These are phyloP conservation scores for Aegilops umbellulata DNA, from an alignment of 176 grass and related monocot genomes.

Conservation along the genomic window DNA sequence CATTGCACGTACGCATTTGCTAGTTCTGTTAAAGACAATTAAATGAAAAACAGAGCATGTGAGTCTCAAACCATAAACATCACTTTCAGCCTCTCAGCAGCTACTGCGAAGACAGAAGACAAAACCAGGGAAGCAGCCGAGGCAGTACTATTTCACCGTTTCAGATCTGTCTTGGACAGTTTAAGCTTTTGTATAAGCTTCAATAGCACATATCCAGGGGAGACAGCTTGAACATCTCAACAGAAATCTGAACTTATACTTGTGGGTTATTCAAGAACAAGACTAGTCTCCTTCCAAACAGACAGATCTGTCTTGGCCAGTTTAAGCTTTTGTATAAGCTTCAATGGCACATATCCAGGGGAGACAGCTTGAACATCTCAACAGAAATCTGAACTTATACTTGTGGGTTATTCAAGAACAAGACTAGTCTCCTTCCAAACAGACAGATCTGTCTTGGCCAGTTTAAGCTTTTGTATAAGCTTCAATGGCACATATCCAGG, in stretches of 20 bases:
- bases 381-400: background rate
- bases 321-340: too few species aligned
- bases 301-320: too few species aligned
- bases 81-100: background rate
- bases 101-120: background rate
- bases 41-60: background rate
- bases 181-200: background rate
- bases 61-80: background rate
- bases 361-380: too few species aligned
- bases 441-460: too few species aligned
- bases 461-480: too few species aligned
- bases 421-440: too few species aligned
- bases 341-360: too few species aligned
- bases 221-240: background rate
- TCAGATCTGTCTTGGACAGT: background rate
- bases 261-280: too few species aligned
- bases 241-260: background rate
- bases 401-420: too few species aligned
- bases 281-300: too few species aligned
- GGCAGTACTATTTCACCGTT: constrained; percentile 8
- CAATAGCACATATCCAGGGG: background rate
- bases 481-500: too few species aligned
- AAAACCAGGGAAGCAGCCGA: constrained; percentile 2
- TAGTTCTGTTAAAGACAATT: background rate
- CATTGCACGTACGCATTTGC: too few species aligned